Percentiles rank a stretch among this genome's conserved stretches.
Evolutionary conservation across 805 yeast species (phyloP).

Genomic region (Lipomyces lipofer): DNA sequence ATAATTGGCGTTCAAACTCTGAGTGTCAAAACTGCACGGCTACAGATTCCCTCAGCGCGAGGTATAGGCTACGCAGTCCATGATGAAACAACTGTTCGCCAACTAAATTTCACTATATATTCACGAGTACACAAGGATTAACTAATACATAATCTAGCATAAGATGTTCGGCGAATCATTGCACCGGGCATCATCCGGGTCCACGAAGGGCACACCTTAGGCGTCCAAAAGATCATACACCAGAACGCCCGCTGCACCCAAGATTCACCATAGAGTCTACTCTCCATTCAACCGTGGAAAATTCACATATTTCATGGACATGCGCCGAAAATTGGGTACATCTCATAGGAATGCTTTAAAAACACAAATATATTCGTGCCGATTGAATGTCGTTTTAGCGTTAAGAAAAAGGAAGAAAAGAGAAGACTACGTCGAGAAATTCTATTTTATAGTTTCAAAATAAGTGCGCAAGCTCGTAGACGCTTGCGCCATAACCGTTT

Average conservation of each 20-base stretch:
- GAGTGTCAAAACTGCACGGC: too few relatives aligned
- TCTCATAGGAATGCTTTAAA: slow-evolving; percentile 43
- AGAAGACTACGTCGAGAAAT: background rate
- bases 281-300: slow-evolving; percentile 52
- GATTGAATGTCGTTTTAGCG: slow-evolving; percentile 38
- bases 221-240: slow-evolving; percentile 37
- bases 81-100: too few relatives aligned
- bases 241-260: slow-evolving; percentile 66
- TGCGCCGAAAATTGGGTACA: slow-evolving; percentile 35
- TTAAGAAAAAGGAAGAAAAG: slow-evolving; percentile 30
- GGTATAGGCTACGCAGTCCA: too few relatives aligned
- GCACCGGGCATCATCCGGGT: slow-evolving; percentile 64
- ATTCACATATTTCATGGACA: slow-evolving; percentile 43
- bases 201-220: slow-evolving; percentile 66
- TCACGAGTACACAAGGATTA: too few relatives aligned
- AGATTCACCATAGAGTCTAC: slow-evolving; percentile 49
- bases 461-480: too few relatives aligned
- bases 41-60: too few relatives aligned
- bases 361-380: slow-evolving; percentile 26
- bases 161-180: slow-evolving; percentile 53
- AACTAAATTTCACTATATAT: too few relatives aligned
- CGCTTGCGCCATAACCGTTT: background rate
- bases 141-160: background rate
- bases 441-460: background rate
- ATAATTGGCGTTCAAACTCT: too few relatives aligned